Conservation (phyloP, 176 grass and related monocot species). For the Phoenix dactylifera region DNA sequence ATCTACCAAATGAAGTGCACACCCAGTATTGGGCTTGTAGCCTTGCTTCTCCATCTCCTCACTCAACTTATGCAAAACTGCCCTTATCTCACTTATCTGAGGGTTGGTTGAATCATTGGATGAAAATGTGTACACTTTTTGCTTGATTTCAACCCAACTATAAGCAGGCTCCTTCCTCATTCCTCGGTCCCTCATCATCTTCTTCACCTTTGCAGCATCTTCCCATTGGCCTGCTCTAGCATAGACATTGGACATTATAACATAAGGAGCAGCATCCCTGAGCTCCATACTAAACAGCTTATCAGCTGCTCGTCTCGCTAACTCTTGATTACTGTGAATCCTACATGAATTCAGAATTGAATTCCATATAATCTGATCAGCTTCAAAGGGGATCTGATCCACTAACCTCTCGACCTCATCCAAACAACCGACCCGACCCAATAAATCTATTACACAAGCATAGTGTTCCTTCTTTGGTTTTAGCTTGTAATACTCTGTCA, state of each 20-base stretch:
- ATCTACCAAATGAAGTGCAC: slow-evolving; percentile 66
- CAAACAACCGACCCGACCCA: slow-evolving; percentile 56
- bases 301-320: slow-evolving; percentile 59
- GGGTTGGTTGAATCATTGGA: slow-evolving; percentile 72
- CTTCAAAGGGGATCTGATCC: slow-evolving; percentile 49
- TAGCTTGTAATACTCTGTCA: slow-evolving; percentile 43
- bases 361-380: slow-evolving; percentile 66
- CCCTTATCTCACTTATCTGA: slow-evolving; percentile 58
- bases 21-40: slow-evolving; percentile 44
- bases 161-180: slow-evolving; percentile 62
- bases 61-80: slow-evolving; percentile 55
- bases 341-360: slow-evolving; percentile 85
- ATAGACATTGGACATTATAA: slow-evolving; percentile 82
- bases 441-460: slow-evolving; percentile 61
- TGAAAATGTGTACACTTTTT: slow-evolving; percentile 61
- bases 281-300: slow-evolving; percentile 56
- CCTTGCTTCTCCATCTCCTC: slow-evolving; percentile 69
- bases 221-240: slow-evolving; percentile 77
- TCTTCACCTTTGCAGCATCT: slow-evolving; percentile 64
- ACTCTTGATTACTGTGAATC: slow-evolving; percentile 65
- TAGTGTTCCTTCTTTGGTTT: slow-evolving; percentile 71
- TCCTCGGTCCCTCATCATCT: slow-evolving; percentile 67
- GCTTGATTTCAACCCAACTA: slow-evolving; percentile 92
- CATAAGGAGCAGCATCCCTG: slow-evolving; percentile 50
- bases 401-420: slow-evolving; percentile 58